Evolutionary conservation across 176 grass and related monocot genomes (phyloP), one percentile per base, ranked within the genome.

Genomic region (Zea luxurians): DNA sequence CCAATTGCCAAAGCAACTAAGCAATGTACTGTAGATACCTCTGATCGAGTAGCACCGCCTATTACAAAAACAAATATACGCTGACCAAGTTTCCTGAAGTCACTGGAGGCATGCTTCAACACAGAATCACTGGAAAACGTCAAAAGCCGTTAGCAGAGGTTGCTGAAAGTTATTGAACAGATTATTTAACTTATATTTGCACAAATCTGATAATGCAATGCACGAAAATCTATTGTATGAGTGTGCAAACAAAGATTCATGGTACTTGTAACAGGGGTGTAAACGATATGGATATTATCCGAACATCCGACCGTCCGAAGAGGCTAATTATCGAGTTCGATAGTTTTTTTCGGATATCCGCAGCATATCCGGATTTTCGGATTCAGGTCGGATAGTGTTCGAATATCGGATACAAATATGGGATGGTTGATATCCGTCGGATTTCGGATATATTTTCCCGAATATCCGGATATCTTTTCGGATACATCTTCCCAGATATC

Each of bases 1-100:
- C 47, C 74, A 69, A 57, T 48, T 74, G 27, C 47, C 74, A 69
- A 57, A 17, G 36, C 38, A 73, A 46, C 6, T 12, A 69, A 36
- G 15, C 10, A 69, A 50, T 21, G 35, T 50, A 66, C 68, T 48
- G 38, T 37, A 70, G 55, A 78, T 78, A 91, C 90, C 87, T 93
- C 90, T 18, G 90, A 93, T 52, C 90, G 80, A 75, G 84, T 93
- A 54, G 87, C 87, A 57, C 90, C 90, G 38, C 90, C 90, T 71
- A 93, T 90, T 58, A 90, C 85, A 80, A 93, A 93, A 68, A 93
- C 83, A 87, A 93, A 93, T 45, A 93, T 90, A 74, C 90, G 80
- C 55, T 93, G 87, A 60, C 90, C 90, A 86, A 87, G 82, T 69
- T 82, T 93, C 82, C 67, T 90, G 57, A 85, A 75, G 74, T 93